Conservation (phyloP, 805 yeast species). For the Saccharomycopsis capsularis region DNA sequence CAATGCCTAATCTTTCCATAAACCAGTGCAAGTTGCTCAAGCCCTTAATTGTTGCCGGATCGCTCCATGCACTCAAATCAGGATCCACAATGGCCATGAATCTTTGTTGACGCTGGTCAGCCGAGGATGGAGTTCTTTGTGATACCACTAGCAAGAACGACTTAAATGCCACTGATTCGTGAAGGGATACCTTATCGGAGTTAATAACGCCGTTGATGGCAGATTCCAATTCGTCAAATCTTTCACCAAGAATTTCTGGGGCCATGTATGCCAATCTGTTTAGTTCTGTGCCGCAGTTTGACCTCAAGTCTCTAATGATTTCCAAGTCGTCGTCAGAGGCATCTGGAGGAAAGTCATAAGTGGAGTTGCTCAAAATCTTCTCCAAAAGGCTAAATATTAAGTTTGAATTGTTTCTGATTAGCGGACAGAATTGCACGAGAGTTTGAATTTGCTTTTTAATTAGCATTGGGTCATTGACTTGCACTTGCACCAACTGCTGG, state of each 20-base stretch:
- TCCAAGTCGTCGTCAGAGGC: slow-evolving; percentile 69
- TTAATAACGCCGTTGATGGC: slow-evolving; percentile 69
- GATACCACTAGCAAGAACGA: slow-evolving; percentile 89
- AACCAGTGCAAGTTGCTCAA: slow-evolving; percentile 90
- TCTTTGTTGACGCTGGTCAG: slow-evolving; percentile 47
- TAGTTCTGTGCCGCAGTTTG: slow-evolving; percentile 90
- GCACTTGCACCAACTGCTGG: slow-evolving; percentile 65
- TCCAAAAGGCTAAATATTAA: slow-evolving; percentile 80
- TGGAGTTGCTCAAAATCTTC: slow-evolving; percentile 75
- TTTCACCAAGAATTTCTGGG: slow-evolving; percentile 82
- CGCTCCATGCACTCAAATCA: slow-evolving; percentile 87
- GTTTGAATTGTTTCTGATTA: slow-evolving; percentile 52
- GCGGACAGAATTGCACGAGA: slow-evolving; percentile 87
- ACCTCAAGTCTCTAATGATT: slow-evolving; percentile 75
- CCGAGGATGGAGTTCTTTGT: slow-evolving; percentile 60
- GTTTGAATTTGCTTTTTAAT: slow-evolving; percentile 85
- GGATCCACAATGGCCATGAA: slow-evolving; percentile 90
- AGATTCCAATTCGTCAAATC: slow-evolving; percentile 72
- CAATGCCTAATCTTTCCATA: slow-evolving; percentile 95
- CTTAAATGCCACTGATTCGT: slow-evolving; percentile 90
- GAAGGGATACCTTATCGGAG: slow-evolving; percentile 68
- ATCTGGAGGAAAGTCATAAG: slow-evolving; percentile 66
- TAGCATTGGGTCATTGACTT: slow-evolving; percentile 71
- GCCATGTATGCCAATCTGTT: slow-evolving; percentile 90
- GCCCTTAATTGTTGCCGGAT: slow-evolving; percentile 85